phyloP scores from a whole-genome alignment of 2,329 filamentous ascomycete species.

The Metarhizium rileyi region DNA sequence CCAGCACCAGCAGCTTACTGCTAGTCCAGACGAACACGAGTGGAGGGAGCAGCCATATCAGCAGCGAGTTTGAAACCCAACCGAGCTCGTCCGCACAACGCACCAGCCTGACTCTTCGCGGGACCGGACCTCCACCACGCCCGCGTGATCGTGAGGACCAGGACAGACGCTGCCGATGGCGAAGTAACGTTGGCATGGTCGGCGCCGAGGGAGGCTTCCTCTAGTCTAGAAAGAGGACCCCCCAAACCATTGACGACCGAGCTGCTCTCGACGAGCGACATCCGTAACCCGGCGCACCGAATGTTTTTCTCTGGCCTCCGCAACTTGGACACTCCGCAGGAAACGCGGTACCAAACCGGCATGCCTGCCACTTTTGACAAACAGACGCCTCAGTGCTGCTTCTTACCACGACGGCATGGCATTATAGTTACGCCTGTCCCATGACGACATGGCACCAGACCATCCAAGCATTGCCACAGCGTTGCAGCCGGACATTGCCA shows the following conservation, averaged over 20 bases:
- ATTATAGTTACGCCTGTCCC: too few species aligned
- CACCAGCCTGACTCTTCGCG: conserved; percentile 34
- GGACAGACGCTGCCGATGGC: conserved; percentile 44
- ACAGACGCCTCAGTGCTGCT: too few species aligned
- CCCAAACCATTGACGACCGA: not conserved
- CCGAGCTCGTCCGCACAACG: conserved; percentile 23
- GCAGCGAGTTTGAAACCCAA: conserved; percentile 34
- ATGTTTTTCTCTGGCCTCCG: too few species aligned
- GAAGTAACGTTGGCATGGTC: conserved; percentile 45
- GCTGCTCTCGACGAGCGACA: too few species aligned
- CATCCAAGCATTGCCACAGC: too few species aligned
- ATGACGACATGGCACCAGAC: too few species aligned
- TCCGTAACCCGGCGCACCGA: too few species aligned
- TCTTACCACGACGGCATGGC: too few species aligned
- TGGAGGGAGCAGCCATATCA: conserved; percentile 36
- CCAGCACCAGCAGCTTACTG: conserved; percentile 50
- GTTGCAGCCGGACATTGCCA: too few species aligned
- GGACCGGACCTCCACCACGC: conserved; percentile 19
- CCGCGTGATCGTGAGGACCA: conserved; percentile 24
- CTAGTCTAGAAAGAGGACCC: not conserved
- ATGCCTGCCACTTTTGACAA: too few species aligned
- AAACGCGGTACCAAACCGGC: too few species aligned
- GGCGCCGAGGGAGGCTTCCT: conserved; percentile 42
- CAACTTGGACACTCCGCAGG: too few species aligned
- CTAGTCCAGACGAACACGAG: conserved; percentile 48